Base-by-base conservation (phyloP, 1,284 basidiomycete species). In the Ceratobasidium sp. region DNA sequence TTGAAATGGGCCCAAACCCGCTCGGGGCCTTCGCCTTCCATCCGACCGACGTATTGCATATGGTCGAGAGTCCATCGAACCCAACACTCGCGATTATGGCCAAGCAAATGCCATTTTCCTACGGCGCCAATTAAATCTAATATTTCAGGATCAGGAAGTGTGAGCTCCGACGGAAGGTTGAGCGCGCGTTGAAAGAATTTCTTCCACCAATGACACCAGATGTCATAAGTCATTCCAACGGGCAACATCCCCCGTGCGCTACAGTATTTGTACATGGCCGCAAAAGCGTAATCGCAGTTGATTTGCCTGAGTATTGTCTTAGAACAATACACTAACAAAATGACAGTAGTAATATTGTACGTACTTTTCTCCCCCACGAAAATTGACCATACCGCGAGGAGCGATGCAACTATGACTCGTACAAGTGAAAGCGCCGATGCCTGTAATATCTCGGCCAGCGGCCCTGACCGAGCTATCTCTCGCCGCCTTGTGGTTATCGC, bases 81-180 rank as follows among this genome's bases (percentile, higher is more conserved):
- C 11, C 15, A 56, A 43, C 71, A 75, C 6, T 1, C 15, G 1
- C 0, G 43, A 0, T 22, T 17, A 32, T 75, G 71, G 8, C 71
- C 71, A 17, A 32, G 17, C 17, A 75, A 17, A 32, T 75, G 71
- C n/a, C 22, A 75, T 40, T 75, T 75, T 9, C 51, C 51, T 5
- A 75, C 13, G 11, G 8, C 71, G 15, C 61, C 61, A 29, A 65
- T n/a, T 2, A 75, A n/a, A 8, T 65, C 37, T 9, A 37, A 15
- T 32, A 11, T 29, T 11, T 57, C 22, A 29, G 56, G 25, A n/a
- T 29, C 22, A 29, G 56, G 25, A 17, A 51, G 1, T 6, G 15
- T 17, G 7, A 19, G 19, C 15, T 51, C 49, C 1, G 49, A 6
- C 6, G 49, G 49, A 7, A 51, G 49, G 49, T 51, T 51, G n/a